Percentiles rank a stretch among this genome's conserved stretches.
phyloP scores from a whole-genome alignment of 2,329 filamentous ascomycete species.

The Calonectria henricotiae region DNA sequence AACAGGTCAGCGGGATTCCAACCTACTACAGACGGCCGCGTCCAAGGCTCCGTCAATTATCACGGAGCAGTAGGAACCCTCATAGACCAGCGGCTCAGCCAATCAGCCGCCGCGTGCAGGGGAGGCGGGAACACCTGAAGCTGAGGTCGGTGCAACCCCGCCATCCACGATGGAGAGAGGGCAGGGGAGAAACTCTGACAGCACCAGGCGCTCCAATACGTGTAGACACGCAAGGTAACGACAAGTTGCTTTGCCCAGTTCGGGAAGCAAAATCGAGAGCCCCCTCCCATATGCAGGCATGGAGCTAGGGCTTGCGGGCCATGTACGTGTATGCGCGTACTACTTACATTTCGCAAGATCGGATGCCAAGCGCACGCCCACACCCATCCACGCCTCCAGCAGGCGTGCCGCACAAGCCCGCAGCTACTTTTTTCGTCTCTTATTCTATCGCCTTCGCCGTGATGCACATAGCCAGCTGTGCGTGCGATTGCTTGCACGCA shows the following conservation, averaged over 20 bases:
- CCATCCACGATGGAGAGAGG: constrained; percentile 31
- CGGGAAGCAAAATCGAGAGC: neutral
- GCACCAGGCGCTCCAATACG: constrained; percentile 11
- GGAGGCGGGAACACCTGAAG: constrained; percentile 49
- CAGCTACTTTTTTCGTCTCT: neutral
- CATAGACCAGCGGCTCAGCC: constrained; percentile 16
- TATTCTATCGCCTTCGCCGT: neutral
- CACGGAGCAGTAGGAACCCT: constrained; percentile 31
- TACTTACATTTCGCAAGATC: constrained; percentile 42
- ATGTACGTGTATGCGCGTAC: constrained; percentile 22
- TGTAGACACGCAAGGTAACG: neutral
- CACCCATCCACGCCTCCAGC: constrained; percentile 17
- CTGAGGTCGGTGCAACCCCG: constrained; percentile 54
- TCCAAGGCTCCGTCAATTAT: constrained; percentile 32
- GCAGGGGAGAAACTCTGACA: constrained; percentile 34
- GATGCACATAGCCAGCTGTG: neutral
- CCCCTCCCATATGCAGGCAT: neutral
- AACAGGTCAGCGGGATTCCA: constrained; percentile 20
- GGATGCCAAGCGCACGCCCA: constrained; percentile 50
- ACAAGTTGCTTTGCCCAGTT: neutral
- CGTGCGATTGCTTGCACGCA: neutral
- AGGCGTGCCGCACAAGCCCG: constrained; percentile 33
- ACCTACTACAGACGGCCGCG: constrained; percentile 20
- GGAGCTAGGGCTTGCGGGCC: neutral
- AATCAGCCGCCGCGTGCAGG: constrained; percentile 30